These are phyloP conservation scores for Corymbia maculata DNA, from an alignment of 345 rosid genomes.

Conservation along the genomic window DNA sequence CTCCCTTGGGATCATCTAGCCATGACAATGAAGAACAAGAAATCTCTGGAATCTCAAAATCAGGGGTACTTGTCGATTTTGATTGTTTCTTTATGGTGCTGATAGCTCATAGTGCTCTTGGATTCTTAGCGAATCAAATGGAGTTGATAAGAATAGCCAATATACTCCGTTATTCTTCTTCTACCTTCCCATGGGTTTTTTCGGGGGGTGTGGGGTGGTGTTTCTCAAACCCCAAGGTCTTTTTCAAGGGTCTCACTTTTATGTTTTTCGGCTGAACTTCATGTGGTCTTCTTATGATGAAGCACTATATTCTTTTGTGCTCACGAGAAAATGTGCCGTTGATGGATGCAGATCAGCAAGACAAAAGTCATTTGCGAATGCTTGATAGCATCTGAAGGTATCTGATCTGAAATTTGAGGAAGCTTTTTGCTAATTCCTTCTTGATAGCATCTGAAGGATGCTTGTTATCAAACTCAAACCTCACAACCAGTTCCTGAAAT, in stretches of 20 bases:
- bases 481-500: not conserved
- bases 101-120: slow-evolving; percentile 80
- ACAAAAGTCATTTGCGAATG: slow-evolving; percentile 73
- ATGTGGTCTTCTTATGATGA: not conserved
- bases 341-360: slow-evolving; percentile 53
- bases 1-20: slow-evolving; percentile 86
- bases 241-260: not conserved
- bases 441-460: slow-evolving; percentile 18
- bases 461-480: not conserved
- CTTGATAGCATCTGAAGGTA: slow-evolving; percentile 73
- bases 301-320: not conserved
- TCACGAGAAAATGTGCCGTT: not conserved
- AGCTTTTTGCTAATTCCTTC: slow-evolving; percentile 70
- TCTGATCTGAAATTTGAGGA: slow-evolving; percentile 90
- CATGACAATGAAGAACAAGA: slow-evolving; percentile 63
- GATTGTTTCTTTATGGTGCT: slow-evolving; percentile 62
- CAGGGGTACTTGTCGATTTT: slow-evolving; percentile 81
- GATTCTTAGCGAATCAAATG: slow-evolving; percentile 72
- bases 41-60: slow-evolving; percentile 89
- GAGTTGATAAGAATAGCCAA: slow-evolving; percentile 66
- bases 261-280: not conserved
- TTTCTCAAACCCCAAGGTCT: too few species aligned
- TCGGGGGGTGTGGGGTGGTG: too few species aligned
- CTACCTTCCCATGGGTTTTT: not conserved
- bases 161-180: not conserved